Evolutionary conservation across 2,329 filamentous ascomycete genomes (phyloP).

Genomic region (Claviceps lovelessii): DNA sequence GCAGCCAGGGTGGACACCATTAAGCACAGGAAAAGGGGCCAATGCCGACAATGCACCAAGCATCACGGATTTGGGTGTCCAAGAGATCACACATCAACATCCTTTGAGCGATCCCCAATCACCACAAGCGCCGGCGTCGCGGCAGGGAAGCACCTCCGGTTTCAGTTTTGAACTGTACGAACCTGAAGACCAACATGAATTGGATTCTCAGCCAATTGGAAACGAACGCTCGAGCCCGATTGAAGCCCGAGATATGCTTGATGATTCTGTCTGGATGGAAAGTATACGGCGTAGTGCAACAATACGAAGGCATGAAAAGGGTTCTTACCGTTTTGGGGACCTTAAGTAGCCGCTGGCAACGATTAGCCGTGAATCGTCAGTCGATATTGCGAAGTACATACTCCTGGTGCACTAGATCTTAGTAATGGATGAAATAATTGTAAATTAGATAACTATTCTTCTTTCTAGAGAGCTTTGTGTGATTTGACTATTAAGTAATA

Average conservation of each 20-base stretch:
- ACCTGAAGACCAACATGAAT: slow-evolving; percentile 17
- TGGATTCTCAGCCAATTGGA: slow-evolving; percentile 33
- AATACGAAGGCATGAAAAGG: slow-evolving; percentile 30
- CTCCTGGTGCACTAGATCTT: too few relatives aligned
- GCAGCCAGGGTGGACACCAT: slow-evolving; percentile 7
- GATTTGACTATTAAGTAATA: too few relatives aligned
- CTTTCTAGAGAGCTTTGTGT: too few relatives aligned
- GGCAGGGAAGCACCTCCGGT: slow-evolving; percentile 33
- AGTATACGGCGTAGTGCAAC: slow-evolving; percentile 84
- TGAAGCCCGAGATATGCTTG: slow-evolving; percentile 71
- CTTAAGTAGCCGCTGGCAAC: slow-evolving; percentile 7
- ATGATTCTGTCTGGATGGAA: slow-evolving; percentile 85
- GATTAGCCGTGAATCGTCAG: neutral
- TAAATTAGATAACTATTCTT: too few relatives aligned
- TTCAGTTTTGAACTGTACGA: slow-evolving; percentile 47
- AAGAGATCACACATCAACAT: slow-evolving; percentile 24
- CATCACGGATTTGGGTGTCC: slow-evolving; percentile 27
- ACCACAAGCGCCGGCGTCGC: slow-evolving; percentile 25
- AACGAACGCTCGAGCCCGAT: slow-evolving; percentile 56
- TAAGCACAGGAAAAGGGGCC: slow-evolving; percentile 6
- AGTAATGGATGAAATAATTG: too few relatives aligned
- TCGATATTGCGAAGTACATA: too few relatives aligned
- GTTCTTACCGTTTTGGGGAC: slow-evolving; percentile 19
- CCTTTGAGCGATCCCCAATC: slow-evolving; percentile 41
- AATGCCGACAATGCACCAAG: slow-evolving; percentile 9